Conservation (phyloP, 441 rosid species). For the Populus hybrid region DNA sequence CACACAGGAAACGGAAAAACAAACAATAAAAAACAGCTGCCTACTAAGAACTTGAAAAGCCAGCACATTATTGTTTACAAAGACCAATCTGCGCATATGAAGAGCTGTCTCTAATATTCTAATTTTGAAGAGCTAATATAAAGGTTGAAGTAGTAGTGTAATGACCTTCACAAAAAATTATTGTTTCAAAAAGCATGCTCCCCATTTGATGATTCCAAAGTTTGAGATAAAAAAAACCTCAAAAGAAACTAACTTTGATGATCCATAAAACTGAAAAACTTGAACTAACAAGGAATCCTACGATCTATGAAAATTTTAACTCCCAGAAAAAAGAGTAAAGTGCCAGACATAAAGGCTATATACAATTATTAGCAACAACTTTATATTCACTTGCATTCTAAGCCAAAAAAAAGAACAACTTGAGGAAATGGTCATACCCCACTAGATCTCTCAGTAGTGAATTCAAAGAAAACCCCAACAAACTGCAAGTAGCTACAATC, state of each 20-base stretch:
- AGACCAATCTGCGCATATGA: background rate
- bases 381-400: conserved; percentile 70
- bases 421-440: conserved; percentile 42
- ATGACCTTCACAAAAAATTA: conserved; percentile 25
- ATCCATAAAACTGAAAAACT: conserved; percentile 24
- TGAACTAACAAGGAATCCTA: conserved; percentile 32
- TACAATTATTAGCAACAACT: conserved; percentile 26
- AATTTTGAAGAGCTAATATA: conserved; percentile 2
- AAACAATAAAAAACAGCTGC: conserved; percentile 10
- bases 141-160: conserved; percentile 6
- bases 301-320: conserved; percentile 17
- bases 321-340: conserved; percentile 30
- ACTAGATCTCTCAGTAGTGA: conserved; percentile 60
- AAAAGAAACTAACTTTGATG: conserved; percentile 25
- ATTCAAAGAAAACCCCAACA: conserved; percentile 36
- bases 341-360: conserved; percentile 23
- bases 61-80: conserved; percentile 6
- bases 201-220: conserved; percentile 29
- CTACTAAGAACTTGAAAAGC: background rate
- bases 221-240: conserved; percentile 31
- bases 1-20: background rate
- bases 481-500: conserved; percentile 34
- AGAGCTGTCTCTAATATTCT: background rate
- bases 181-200: conserved; percentile 30
- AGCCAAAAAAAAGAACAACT: conserved; percentile 28